Conservation (phyloP, 192 early-diverging fungal species). For the Allomyces arbusculus region DNA sequence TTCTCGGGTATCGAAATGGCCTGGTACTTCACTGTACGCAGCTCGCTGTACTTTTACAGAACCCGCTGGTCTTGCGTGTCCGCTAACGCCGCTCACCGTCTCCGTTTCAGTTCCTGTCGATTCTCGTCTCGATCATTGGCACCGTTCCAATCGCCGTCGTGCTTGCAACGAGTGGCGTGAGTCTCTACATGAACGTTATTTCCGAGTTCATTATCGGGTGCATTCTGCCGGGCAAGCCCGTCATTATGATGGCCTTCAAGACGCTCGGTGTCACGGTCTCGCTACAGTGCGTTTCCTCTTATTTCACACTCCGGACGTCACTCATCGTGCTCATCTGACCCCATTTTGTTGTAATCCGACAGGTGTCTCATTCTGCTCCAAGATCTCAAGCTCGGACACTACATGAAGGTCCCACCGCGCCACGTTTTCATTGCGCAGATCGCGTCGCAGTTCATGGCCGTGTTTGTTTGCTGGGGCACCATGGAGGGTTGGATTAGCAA, state of each 20-base stretch:
- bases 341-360: too few species aligned
- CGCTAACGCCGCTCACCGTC: too few species aligned
- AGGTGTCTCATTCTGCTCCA: slow-evolving; percentile 29
- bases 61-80: too few species aligned
- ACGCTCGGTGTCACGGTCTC: slow-evolving; percentile 59
- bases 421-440: slow-evolving; percentile 42
- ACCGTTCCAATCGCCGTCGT: slow-evolving; percentile 67
- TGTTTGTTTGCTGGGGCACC: slow-evolving; percentile 25
- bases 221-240: slow-evolving; percentile 53
- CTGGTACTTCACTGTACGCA: slow-evolving; percentile 20
- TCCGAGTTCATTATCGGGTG: slow-evolving; percentile 72
- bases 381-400: slow-evolving; percentile 66
- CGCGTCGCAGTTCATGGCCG: slow-evolving; percentile 33
- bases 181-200: slow-evolving; percentile 27
- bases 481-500: too few species aligned
- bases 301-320: not conserved
- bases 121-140: slow-evolving; percentile 37
- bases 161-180: slow-evolving; percentile 14
- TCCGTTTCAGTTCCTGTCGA: slow-evolving; percentile 41
- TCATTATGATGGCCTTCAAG: slow-evolving; percentile 74
- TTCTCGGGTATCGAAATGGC: slow-evolving; percentile 39
- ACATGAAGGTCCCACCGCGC: slow-evolving; percentile 49
- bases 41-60: too few species aligned
- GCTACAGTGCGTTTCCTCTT: slow-evolving; percentile 31
- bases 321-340: too few species aligned